A percentile compares a stretch with the other conserved stretches of the same genome.
These are phyloP conservation scores for Penicillium aurantiogriseum DNA, from an alignment of 2,329 filamentous ascomycete species.

Conservation along the genomic window DNA sequence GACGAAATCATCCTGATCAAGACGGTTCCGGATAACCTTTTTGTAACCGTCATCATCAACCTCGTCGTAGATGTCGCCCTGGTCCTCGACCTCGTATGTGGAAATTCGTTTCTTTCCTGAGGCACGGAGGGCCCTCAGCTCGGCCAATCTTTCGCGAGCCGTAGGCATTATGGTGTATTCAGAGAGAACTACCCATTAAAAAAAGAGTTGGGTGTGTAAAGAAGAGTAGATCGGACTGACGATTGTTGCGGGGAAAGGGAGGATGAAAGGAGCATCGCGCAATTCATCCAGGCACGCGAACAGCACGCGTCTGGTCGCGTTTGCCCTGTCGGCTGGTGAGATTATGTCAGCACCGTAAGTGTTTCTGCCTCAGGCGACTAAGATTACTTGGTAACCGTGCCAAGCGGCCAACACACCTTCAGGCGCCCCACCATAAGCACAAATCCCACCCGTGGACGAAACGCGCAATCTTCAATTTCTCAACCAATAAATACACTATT, in stretches of 20 bases:
- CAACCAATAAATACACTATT: too few relatives aligned
- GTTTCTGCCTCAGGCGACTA: background rate
- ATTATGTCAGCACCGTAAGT: constrained; percentile 5
- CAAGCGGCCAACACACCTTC: too few relatives aligned
- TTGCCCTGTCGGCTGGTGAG: background rate
- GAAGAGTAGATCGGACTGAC: background rate
- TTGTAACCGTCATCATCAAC: constrained; percentile 98
- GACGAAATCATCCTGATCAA: constrained; percentile 96
- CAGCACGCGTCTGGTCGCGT: constrained; percentile 7
- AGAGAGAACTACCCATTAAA: constrained; percentile 18
- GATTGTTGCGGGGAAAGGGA: constrained; percentile 24
- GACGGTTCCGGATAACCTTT: constrained; percentile 82
- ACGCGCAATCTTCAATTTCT: too few relatives aligned
- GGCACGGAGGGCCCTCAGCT: constrained; percentile 79
- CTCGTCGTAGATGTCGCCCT: constrained; percentile 85
- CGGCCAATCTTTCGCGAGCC: constrained; percentile 52
- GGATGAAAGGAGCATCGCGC: constrained; percentile 16
- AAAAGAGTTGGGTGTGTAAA: constrained; percentile 1
- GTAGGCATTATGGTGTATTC: constrained; percentile 31
- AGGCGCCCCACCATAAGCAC: too few relatives aligned
- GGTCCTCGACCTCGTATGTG: constrained; percentile 81
- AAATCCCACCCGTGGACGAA: too few relatives aligned
- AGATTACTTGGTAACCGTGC: too few relatives aligned
- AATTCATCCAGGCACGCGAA: constrained; percentile 3
- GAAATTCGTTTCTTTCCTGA: constrained; percentile 89